These are phyloP conservation scores for Actinidia arguta DNA, from an alignment of 179 eudicot genomes.

Conservation along the genomic window DNA sequence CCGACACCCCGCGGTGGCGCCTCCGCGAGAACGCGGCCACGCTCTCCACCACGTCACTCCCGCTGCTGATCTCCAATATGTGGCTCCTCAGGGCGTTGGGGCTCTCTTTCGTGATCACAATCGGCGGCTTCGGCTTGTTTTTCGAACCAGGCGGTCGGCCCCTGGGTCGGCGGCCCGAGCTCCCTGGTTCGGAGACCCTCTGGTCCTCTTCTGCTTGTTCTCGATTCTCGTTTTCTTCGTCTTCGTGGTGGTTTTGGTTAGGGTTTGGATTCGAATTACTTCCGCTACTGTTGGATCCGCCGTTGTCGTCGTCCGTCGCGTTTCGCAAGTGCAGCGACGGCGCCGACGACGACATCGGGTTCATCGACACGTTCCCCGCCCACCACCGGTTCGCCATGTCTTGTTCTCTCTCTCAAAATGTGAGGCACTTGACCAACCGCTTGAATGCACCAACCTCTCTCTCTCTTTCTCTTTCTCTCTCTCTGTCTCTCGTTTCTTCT, in stretches of 20 bases:
- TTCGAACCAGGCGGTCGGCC: constrained; percentile 78
- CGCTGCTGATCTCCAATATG: constrained; percentile 60
- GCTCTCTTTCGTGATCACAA: constrained; percentile 67
- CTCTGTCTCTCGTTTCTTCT: background rate
- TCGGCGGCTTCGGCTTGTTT: constrained; percentile 77
- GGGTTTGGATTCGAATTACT: constrained; percentile 23
- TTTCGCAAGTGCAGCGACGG: constrained; percentile 21
- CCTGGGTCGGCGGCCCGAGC: constrained; percentile 67
- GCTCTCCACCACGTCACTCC: constrained; percentile 59
- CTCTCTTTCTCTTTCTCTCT: background rate
- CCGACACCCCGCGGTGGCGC: constrained; percentile 75
- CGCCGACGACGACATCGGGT: constrained; percentile 38
- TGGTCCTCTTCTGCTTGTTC: constrained; percentile 23
- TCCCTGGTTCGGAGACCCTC: constrained; percentile 34
- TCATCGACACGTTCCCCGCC: constrained; percentile 69
- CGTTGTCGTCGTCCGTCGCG: constrained; percentile 5
- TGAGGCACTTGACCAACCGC: no score
- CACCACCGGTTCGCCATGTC: constrained; percentile 80
- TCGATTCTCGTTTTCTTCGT: constrained; percentile 19
- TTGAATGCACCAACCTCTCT: background rate
- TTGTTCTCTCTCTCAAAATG: background rate
- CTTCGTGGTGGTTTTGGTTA: constrained; percentile 9
- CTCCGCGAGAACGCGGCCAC: constrained; percentile 59
- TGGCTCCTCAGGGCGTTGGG: constrained; percentile 69
- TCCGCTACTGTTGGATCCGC: constrained; percentile 24